Base-by-base conservation (phyloP, 306 rosid genomes). In the Gynostemma pentaphyllum region DNA sequence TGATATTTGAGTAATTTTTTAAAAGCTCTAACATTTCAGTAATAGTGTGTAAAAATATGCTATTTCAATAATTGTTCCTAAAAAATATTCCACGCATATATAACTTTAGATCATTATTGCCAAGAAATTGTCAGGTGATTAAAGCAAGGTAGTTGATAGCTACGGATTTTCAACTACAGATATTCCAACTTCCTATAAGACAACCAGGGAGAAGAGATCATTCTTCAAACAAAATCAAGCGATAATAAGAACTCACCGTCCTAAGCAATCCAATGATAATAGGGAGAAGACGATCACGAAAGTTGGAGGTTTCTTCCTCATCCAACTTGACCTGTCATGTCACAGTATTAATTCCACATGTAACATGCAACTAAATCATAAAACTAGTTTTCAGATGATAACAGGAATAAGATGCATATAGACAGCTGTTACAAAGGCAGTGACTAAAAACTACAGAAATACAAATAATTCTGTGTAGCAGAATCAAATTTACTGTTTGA, bases 261-360 rank as follows among this genome's bases (percentile, higher is more conserved):
- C 97, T 88, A 45, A 94, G 99, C 87, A 94, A 77, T 77, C 99
- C 99, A 79, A 94, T 82, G 39, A 84, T 85, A 55, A 80, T 72
- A 60, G 99, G 99, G 68, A 94, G 97, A 80, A 94, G 97, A 45
- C 81, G 78, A 56, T 94, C 97, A 46, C 80, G 83, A 70, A 84
- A 79, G 76, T 79, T 74, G 64, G 80, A 73, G 42, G 77, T 71
- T 75, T 88, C 99, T 76, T 92, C 98, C 68, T 92, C 94, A 39
- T 86, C 87, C 82, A 84, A 51, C 80, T 71, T 79, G 63, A 80
- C 81, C 99, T 94, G 94, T 71, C 45, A 52, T 94, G 94, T 71
- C 45, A 52, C 75, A 46, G 70, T 63, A 45, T 19, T 48, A 48
- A 75, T 29, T 47, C 18, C 19, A 62, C 63, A 65, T 15, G 71